A percentile compares a stretch with the other conserved stretches of the same genome.
These are phyloP conservation scores for Colletotrichum sp. DNA, from an alignment of 2,329 filamentous ascomycete species.

Conservation along the genomic window DNA sequence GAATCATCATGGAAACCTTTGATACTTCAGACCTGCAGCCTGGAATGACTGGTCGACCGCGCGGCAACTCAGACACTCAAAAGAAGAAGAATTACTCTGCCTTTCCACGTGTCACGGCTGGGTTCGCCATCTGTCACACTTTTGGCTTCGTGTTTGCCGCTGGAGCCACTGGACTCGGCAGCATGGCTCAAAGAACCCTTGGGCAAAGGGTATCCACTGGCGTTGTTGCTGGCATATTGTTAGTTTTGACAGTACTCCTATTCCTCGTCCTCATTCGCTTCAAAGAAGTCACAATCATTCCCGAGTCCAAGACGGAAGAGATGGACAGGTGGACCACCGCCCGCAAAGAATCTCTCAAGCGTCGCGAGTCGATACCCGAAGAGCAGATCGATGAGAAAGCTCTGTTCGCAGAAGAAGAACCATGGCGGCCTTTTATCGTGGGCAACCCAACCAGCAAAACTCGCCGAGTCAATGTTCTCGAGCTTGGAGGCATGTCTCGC, in stretches of 20 bases:
- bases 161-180: slow-evolving; percentile 70
- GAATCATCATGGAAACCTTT: slow-evolving; percentile 81
- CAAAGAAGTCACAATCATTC: slow-evolving; percentile 72
- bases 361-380: slow-evolving; percentile 44
- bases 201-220: slow-evolving; percentile 73
- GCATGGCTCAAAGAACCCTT: slow-evolving; percentile 67
- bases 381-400: slow-evolving; percentile 28
- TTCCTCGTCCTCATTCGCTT: slow-evolving; percentile 68
- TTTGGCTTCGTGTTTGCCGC: slow-evolving; percentile 74
- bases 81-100: slow-evolving; percentile 74
- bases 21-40: slow-evolving; percentile 82
- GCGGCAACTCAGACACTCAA: slow-evolving; percentile 40
- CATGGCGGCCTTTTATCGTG: slow-evolving; percentile 74
- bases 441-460: slow-evolving; percentile 74
- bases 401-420: slow-evolving; percentile 52
- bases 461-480: slow-evolving; percentile 73
- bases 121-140: slow-evolving; percentile 72
- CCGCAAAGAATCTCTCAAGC: slow-evolving; percentile 52
- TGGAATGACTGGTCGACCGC: slow-evolving; percentile 67
- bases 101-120: slow-evolving; percentile 75
- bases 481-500: slow-evolving; percentile 70
- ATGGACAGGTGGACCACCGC: slow-evolving; percentile 58
- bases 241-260: slow-evolving; percentile 68
- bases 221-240: slow-evolving; percentile 70
- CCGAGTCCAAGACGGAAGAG: slow-evolving; percentile 59